phyloP scores from a whole-genome alignment of 2,329 filamentous ascomycete species.

The Neospermospora avenae region DNA sequence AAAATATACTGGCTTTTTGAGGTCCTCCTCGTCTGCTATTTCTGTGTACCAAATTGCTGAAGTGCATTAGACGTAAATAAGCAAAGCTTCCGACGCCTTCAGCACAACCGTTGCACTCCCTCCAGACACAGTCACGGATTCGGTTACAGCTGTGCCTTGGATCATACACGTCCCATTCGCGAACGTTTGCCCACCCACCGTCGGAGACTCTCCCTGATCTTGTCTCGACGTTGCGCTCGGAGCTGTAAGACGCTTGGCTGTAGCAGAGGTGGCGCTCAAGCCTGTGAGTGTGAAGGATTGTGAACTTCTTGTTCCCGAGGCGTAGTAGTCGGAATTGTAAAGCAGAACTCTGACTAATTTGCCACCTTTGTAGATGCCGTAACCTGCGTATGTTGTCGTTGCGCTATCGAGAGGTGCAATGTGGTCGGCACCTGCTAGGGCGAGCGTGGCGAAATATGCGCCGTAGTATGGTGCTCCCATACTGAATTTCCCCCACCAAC shows the following conservation, averaged over 20 bases:
- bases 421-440: conserved; percentile 27
- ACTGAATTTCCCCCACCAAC: conserved; percentile 30
- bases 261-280: conserved; percentile 15
- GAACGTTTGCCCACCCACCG: conserved; percentile 46
- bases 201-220: conserved; percentile 40
- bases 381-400: conserved; percentile 23
- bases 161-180: conserved; percentile 44
- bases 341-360: conserved; percentile 23
- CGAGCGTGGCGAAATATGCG: conserved; percentile 27
- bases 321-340: conserved; percentile 31
- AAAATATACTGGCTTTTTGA: no score
- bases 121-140: conserved; percentile 36
- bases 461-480: conserved; percentile 33
- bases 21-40: no score
- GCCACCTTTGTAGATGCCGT: conserved; percentile 25
- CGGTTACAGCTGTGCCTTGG: conserved; percentile 40
- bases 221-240: conserved; percentile 42
- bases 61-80: no score
- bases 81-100: conserved; percentile 45
- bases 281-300: conserved; percentile 26
- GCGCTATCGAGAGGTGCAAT: conserved; percentile 27
- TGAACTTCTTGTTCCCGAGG: conserved; percentile 22
- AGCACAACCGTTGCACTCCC: conserved; percentile 42
- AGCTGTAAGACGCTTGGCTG: conserved; percentile 37
- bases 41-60: no score